Conservation (phyloP, 139 green algal species). For the Limnomonas spitsbergensis region DNA sequence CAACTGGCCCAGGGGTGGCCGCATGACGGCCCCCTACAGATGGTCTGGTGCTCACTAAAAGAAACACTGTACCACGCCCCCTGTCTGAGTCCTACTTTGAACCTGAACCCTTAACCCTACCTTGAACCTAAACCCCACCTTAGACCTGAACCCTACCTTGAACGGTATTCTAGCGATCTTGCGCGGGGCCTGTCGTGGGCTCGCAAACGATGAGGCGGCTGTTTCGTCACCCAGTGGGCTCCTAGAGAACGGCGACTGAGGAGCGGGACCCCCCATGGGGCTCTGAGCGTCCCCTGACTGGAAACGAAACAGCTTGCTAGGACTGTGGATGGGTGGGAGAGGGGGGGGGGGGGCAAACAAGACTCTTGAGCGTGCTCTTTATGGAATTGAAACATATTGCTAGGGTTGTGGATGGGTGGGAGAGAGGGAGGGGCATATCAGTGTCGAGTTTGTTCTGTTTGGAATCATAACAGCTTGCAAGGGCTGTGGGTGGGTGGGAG, state of each 20-base stretch:
- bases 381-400: slow-evolving; percentile 48
- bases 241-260: slow-evolving; percentile 17
- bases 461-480: slow-evolving; percentile 43
- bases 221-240: background rate
- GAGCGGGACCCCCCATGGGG: slow-evolving; percentile 44
- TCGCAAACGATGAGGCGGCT: slow-evolving; percentile 27
- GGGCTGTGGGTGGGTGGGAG: slow-evolving; percentile 1
- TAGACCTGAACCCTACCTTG: slow-evolving; percentile 86
- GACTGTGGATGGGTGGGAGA: background rate
- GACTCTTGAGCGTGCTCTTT: slow-evolving; percentile 60
- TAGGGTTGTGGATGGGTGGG: background rate
- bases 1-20: no score
- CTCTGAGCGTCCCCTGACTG: slow-evolving; percentile 64
- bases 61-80: no score
- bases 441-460: slow-evolving; percentile 60
- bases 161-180: slow-evolving; percentile 90
- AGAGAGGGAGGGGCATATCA: no score
- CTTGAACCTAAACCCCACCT: no score
- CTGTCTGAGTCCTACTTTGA: no score
- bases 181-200: slow-evolving; percentile 52
- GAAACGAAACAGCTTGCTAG: slow-evolving; percentile 39
- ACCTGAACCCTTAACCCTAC: no score
- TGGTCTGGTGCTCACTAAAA: no score
- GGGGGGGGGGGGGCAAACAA: no score
- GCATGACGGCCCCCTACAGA: no score